phyloP scores from a whole-genome alignment of 257 asterid genomes.

The Jacaranda copaia region DNA sequence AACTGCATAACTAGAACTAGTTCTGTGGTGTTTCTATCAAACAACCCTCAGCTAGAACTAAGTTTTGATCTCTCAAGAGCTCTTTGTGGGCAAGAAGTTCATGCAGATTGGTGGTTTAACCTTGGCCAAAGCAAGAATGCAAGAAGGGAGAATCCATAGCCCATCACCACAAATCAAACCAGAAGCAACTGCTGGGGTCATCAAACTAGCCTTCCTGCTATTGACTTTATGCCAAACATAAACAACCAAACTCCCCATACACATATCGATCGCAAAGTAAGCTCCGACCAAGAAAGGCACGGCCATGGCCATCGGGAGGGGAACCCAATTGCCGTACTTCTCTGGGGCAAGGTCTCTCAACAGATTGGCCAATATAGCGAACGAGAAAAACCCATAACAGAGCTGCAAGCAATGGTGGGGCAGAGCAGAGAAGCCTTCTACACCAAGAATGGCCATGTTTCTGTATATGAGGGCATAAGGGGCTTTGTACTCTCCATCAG shows the following conservation, averaged over 20 bases:
- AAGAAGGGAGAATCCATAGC: constrained; percentile 73
- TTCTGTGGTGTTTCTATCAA: neutral
- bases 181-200: constrained; percentile 77
- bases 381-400: constrained; percentile 66
- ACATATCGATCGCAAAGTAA: constrained; percentile 79
- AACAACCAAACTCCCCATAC: constrained; percentile 71
- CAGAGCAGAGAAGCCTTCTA: constrained; percentile 74
- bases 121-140: constrained; percentile 63
- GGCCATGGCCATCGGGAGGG: constrained; percentile 90
- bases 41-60: neutral
- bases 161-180: constrained; percentile 85
- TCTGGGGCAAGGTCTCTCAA: constrained; percentile 50
- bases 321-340: constrained; percentile 56
- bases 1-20: neutral
- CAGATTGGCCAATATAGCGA: constrained; percentile 56
- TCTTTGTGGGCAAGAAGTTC: constrained; percentile 51
- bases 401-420: constrained; percentile 72
- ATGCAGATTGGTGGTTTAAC: constrained; percentile 70
- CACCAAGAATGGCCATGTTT: constrained; percentile 82
- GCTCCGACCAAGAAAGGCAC: constrained; percentile 83
- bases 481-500: constrained; percentile 66
- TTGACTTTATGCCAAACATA: constrained; percentile 58
- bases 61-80: constrained; percentile 33
- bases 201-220: constrained; percentile 51
- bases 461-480: constrained; percentile 73